Conservation (phyloP, 331 rosid species). For the Ulmus americana region DNA sequence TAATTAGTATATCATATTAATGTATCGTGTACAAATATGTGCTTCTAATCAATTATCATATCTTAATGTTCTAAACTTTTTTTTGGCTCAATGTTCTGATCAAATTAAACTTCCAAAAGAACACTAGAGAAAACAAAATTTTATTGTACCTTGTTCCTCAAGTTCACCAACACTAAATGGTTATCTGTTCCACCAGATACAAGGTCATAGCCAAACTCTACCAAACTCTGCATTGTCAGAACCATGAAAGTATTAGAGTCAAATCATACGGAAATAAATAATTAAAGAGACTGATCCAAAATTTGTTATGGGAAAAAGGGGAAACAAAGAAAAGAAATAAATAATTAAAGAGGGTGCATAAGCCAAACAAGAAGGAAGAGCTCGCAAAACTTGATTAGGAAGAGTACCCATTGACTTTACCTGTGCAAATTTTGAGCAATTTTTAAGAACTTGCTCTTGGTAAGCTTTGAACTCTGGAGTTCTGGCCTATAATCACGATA, state of each 20-base stretch:
- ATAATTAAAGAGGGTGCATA: background rate
- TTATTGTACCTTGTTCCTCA: conserved; percentile 62
- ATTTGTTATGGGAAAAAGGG: conserved; percentile 1
- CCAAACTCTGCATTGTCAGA: conserved; percentile 61
- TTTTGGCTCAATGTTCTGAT: background rate
- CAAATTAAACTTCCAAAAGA: conserved; percentile 11
- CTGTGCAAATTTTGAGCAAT: conserved; percentile 66
- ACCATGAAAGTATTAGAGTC: conserved; percentile 19
- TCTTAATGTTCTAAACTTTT: background rate
- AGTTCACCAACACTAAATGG: conserved; percentile 78
- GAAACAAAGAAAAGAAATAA: background rate
- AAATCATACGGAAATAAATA: background rate
- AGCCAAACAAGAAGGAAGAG: background rate
- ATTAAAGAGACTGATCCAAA: conserved; percentile 18
- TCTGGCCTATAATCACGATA: conserved; percentile 46
- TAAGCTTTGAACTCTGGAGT: conserved; percentile 78
- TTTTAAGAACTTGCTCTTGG: conserved; percentile 75
- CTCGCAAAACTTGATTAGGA: background rate
- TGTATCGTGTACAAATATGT: no score
- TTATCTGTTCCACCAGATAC: conserved; percentile 94
- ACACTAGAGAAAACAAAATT: conserved; percentile 14
- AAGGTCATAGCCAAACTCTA: conserved; percentile 71
- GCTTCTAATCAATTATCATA: no score
- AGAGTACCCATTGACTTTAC: conserved; percentile 27
- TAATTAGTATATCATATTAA: no score